Base-by-base conservation (phyloP, 192 early-diverging fungal genomes). In the Coemansia umbellata region DNA sequence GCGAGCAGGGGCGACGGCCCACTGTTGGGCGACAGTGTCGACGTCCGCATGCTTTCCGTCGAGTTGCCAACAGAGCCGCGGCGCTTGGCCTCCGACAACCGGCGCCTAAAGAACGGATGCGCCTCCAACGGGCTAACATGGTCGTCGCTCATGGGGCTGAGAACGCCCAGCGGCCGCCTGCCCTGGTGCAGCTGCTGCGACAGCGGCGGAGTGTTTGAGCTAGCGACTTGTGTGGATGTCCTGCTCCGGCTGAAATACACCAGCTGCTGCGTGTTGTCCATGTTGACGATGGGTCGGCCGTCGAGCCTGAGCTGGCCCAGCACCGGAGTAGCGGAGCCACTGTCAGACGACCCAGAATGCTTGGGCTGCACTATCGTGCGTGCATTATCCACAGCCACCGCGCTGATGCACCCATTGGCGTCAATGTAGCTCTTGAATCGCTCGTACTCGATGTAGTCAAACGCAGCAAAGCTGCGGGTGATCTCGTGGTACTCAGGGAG, bases 371-470 rank as follows among this genome's bases (percentile, higher is more conserved):
- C n/a, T n/a, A n/a, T n/a, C n/a, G 53, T 50, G 18, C 62, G 52
- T 0, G 61, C 61, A 1, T 62, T 53, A 5, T 72, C 69, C 15
- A 60, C 62, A 2, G 69, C 69, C 27, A 60, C 19, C 5, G 69
- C 40, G 44, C 57, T 59, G 19, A 74, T 67, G 14, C 55, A 63
- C 19, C 71, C 71, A 78, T 84, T 39, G 0, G 30, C 55, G 48
- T 87, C 85, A n/a, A 84, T 54, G 50, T 83, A 74, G 0, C 82
- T 80, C 41, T 81, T 71, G 55, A 89, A 89, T 47, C 75, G 74
- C 42, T 93, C 89, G 63, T 84, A 90, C 41, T 92, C 84, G 31
- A 84, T 82, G 53, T 82, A 93, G 65, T 93, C 91, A 74, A 91
- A 95, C 3, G 80, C 58, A 31, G 82, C 80, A 64, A 92, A 95